Conservation (phyloP, 2,329 filamentous ascomycete genomes). For the Paracoccidioides lutzii region DNA sequence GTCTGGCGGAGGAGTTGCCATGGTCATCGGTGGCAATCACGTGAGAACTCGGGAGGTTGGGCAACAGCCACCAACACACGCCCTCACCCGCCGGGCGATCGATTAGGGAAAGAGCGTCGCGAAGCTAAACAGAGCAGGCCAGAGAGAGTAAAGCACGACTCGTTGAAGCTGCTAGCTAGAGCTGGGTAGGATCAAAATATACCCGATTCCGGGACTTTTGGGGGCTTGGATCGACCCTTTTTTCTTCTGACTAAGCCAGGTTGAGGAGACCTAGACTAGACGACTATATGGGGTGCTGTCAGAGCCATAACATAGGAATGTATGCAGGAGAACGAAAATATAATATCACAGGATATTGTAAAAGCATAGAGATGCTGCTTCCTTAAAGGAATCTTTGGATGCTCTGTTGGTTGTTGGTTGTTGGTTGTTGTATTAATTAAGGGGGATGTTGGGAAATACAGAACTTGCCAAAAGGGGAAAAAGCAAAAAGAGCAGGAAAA, state of each 20-base stretch:
- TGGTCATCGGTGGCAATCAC: conserved; percentile 14
- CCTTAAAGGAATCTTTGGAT: not conserved
- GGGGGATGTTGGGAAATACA: not conserved
- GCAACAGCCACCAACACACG: not conserved
- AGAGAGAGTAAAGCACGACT: not conserved
- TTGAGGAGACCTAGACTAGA: not conserved
- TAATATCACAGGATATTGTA: conserved; percentile 1
- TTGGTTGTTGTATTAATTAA: not conserved
- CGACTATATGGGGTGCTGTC: not conserved
- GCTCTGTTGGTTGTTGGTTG: not conserved
- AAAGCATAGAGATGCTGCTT: not conserved
- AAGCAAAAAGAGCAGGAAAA: conserved; percentile 16
- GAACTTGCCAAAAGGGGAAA: conserved; percentile 1
- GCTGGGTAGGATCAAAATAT: not conserved
- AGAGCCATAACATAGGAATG: not conserved
- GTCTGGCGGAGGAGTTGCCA: conserved; percentile 34
- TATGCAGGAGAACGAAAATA: not conserved
- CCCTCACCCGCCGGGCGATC: not conserved
- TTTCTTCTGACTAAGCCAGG: not conserved
- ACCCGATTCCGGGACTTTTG: not conserved
- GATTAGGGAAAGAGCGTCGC: not conserved
- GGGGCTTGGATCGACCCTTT: not conserved
- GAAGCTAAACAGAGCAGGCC: not conserved
- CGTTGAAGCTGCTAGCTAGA: too few species aligned
- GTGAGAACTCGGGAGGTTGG: conserved; percentile 10